A percentile compares a stretch with the other conserved stretches of the same genome.
Evolutionary conservation across 192 early-diverging fungal species (phyloP).

Genomic region (Nowakowskiella sp.): DNA sequence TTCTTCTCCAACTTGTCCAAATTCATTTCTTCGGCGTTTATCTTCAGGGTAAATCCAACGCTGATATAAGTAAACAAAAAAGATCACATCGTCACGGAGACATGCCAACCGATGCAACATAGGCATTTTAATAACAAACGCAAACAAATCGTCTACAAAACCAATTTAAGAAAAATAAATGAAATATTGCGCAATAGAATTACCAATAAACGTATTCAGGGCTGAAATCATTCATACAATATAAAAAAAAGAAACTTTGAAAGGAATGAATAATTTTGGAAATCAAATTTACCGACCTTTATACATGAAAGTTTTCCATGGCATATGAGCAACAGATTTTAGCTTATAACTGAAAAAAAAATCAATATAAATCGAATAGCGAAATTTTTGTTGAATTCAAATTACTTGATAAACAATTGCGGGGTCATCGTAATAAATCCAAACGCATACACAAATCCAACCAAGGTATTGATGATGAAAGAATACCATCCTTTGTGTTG

Average conservation of each 20-base stretch:
- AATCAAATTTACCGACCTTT: conserved; percentile 36
- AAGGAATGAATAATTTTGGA: not conserved
- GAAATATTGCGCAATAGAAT: conserved; percentile 9
- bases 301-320: conserved; percentile 89
- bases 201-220: conserved; percentile 50
- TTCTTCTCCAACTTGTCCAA: conserved; percentile 58
- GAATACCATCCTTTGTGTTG: conserved; percentile 91
- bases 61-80: conserved; percentile 77
- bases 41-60: conserved; percentile 74
- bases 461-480: conserved; percentile 71
- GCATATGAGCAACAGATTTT: conserved; percentile 83
- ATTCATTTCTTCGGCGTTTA: conserved; percentile 79
- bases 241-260: not conserved
- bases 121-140: conserved; percentile 94
- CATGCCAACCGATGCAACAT: conserved; percentile 74
- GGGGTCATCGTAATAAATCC: conserved; percentile 73
- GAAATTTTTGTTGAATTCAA: too few relatives aligned
- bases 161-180: not conserved
- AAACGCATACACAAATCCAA: conserved; percentile 87
- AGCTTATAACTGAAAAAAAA: conserved; percentile 54
- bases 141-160: conserved; percentile 81
- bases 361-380: too few relatives aligned
- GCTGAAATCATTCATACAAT: too few relatives aligned
- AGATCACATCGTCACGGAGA: conserved; percentile 79
- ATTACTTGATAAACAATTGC: conserved; percentile 87